Evolutionary conservation across 352 stramenopile genomes (phyloP), one percentile per base, ranked within the genome.

Genomic region (Pythium periplocum): DNA sequence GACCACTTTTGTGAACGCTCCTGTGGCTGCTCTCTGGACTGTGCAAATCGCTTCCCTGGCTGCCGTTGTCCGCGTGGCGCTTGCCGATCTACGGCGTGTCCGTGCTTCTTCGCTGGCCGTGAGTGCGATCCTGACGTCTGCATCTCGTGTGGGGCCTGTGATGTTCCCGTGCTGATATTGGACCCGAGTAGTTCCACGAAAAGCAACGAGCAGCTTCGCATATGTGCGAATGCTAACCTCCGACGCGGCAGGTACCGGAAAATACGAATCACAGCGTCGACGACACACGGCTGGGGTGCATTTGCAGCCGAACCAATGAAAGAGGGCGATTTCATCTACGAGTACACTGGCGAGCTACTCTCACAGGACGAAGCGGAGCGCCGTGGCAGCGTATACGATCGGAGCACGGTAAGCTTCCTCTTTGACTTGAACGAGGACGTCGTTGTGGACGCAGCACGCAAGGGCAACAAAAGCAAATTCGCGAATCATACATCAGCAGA

Each of bases 381-480:
- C 6, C 79, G 83, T 52, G 91, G 90, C 35, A 91, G 87, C 48
- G 72, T 97, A 7, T 96, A 97, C 69, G 89, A 97, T 60, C 87
- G 87, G 62, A 76, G 75, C 12, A 90, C 91, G 17, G 76, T 93
- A 40, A 92, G 80, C 46, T 98, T 97, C 61, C 64, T 98, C 9
- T 99, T 99, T 61, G 93, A 98, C 68, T 55, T 98, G 57, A 97
- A 86, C 41, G 86, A 92, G 50, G 94, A 98, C 57, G 82, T 73
- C 5, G 85, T 96, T 45, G 78, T 99, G 44, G 96, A 98, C 72
- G 93, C 94, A 0, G 93, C 87, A 9, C 81, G 87, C 32, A 96
- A 97, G 60, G 95, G 96, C 10, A 98, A 98, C 79, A 98, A 98
- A 68, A 96, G 87, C 52, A 93, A 96, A 51, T 98, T 97, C 62